phyloP scores from a whole-genome alignment of 2,329 filamentous ascomycete species.

The Fusarium decemcellulare region DNA sequence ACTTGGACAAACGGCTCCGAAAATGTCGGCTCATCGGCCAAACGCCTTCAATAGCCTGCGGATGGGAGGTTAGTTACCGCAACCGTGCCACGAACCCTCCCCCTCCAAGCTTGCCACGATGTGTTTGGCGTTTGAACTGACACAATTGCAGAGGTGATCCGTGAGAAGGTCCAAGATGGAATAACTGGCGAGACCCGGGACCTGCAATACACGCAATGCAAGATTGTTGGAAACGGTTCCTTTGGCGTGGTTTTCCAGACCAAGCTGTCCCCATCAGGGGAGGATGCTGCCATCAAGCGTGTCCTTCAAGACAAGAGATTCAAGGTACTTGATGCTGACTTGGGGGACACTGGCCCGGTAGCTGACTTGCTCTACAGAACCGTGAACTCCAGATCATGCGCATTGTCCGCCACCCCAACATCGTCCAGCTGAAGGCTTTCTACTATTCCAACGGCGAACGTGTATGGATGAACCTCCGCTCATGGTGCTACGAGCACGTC shows the following conservation, averaged over 20 bases:
- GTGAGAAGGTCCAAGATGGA: slow-evolving; percentile 99
- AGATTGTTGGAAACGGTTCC: slow-evolving; percentile 99
- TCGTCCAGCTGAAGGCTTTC: slow-evolving; percentile 98
- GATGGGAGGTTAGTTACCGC: slow-evolving; percentile 88
- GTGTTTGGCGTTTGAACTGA: slow-evolving; percentile 26
- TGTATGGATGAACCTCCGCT: slow-evolving; percentile 70
- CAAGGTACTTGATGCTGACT: slow-evolving; percentile 75
- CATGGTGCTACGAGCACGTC: neutral
- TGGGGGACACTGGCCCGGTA: neutral
- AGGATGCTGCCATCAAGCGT: slow-evolving; percentile 99
- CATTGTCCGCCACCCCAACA: slow-evolving; percentile 98
- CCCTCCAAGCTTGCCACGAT: slow-evolving; percentile 4
- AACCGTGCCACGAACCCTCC: slow-evolving; percentile 19
- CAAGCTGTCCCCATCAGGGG: slow-evolving; percentile 96
- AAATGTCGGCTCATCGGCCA: slow-evolving; percentile 92
- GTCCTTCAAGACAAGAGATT: slow-evolving; percentile 99
- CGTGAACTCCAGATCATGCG: slow-evolving; percentile 99
- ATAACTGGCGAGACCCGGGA: slow-evolving; percentile 96
- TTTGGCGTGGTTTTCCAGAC: slow-evolving; percentile 99
- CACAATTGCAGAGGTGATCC: slow-evolving; percentile 83
- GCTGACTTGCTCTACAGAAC: slow-evolving; percentile 75
- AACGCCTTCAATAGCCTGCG: slow-evolving; percentile 89
- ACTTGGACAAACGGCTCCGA: slow-evolving; percentile 46
- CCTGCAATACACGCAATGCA: slow-evolving; percentile 98
- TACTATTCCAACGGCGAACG: slow-evolving; percentile 99